Percentiles rank a stretch among this genome's conserved stretches.
Conservation (phyloP, 805 yeast genomes). For the Spathaspora arborariae region DNA sequence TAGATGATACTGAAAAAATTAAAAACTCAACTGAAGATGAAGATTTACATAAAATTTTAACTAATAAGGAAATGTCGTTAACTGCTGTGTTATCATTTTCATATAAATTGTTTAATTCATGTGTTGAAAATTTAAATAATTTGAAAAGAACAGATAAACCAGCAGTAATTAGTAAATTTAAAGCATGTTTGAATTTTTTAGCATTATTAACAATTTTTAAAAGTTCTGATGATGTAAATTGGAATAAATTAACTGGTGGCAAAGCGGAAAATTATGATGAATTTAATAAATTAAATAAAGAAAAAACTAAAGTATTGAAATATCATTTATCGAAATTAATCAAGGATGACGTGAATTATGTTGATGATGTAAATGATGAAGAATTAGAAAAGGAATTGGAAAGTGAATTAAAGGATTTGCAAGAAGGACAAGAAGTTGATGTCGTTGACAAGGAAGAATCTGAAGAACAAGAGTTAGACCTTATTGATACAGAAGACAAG, state of each 20-base stretch:
- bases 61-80: conserved; percentile 50
- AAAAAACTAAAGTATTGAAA: conserved; percentile 33
- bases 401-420: conserved; percentile 16
- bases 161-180: conserved; percentile 27
- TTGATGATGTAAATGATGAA: conserved; percentile 21
- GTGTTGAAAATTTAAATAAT: conserved; percentile 21
- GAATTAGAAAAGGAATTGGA: conserved; percentile 26
- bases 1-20: conserved; percentile 67
- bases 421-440: neutral
- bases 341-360: conserved; percentile 31
- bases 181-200: conserved; percentile 35
- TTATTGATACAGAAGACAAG: neutral
- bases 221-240: conserved; percentile 26
- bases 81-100: conserved; percentile 28
- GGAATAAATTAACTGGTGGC: conserved; percentile 32
- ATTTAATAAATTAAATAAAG: conserved; percentile 25
- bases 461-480: conserved; percentile 1
- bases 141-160: conserved; percentile 23
- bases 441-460: conserved; percentile 3
- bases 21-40: conserved; percentile 43
- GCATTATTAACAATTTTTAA: conserved; percentile 23
- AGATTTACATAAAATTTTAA: conserved; percentile 45
- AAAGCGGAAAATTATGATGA: conserved; percentile 19
- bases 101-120: conserved; percentile 32
- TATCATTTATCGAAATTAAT: conserved; percentile 34